Evolutionary conservation across 805 yeast genomes (phyloP), one percentile per base, ranked within the genome.

Genomic region (Candida railenensis): DNA sequence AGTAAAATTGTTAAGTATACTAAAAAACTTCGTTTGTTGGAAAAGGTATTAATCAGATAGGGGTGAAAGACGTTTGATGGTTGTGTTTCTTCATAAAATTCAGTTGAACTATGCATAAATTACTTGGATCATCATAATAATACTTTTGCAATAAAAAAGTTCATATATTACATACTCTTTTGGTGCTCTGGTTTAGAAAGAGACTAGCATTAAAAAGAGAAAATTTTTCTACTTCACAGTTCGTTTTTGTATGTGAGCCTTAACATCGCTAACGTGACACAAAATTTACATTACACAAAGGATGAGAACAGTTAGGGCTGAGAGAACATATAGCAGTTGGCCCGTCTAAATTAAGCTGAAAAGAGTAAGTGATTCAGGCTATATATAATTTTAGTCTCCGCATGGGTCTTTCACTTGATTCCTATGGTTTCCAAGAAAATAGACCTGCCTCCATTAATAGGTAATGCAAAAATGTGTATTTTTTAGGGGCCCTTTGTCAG

Each of bases 61-160:
- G 43, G 43, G 43, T 40, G 43, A 40, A 40, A 40, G 43, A 40
- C 43, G 16, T 40, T 40, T 40, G 43, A 40, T 40, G 43, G 43
- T 21, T 36, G 34, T 40, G 22, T 40, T 40, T 40, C 43, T 22
- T 40, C 43, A 40, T 40, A 40, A 18, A 40, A 25, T 40, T 40
- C 43, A 40, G 43, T 40, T 40, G 43, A 40, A 40, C 43, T 40
- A 40, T 40, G 43, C 43, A 40, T 40, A 30, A 25, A 36, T 36
- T 15, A 36, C 39, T 40, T 28, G 34, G 34, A 40, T 40, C 43
- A 40, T 40, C 43, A 40, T 40, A 8, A 16, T 11, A 38, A 22
- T 33, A 33, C 36, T 33, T 5, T 21, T 38, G 42, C 33, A 34
- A 18, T 15, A 34, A 9, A 9, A 7, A 21, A 7, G 20, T 16